Evolutionary conservation across 768 basidiomycete genomes (phyloP).

Genomic region (Collybia sordida): DNA sequence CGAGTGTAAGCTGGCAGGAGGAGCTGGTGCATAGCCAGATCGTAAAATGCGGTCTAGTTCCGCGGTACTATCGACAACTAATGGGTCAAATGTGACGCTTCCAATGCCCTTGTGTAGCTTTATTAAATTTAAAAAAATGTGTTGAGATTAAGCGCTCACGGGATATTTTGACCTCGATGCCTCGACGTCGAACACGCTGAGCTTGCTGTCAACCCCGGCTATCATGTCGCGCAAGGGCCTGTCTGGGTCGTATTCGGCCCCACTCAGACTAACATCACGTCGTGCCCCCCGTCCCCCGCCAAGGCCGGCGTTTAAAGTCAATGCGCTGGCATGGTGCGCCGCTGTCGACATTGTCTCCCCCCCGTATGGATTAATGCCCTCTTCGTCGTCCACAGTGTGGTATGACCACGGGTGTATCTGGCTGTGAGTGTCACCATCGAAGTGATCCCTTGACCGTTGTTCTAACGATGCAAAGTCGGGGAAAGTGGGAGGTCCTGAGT

Average conservation of each 20-base stretch:
- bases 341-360: constrained; percentile 78
- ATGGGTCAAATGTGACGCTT: constrained; percentile 48
- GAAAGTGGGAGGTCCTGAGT: constrained; percentile 55
- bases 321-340: constrained; percentile 86
- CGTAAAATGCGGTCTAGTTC: constrained; percentile 62
- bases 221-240: constrained; percentile 75
- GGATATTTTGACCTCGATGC: constrained; percentile 48
- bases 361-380: constrained; percentile 65
- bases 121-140: constrained; percentile 6
- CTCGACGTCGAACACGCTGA: constrained; percentile 58
- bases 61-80: constrained; percentile 60
- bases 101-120: constrained; percentile 23
- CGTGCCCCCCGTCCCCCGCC: constrained; percentile 51
- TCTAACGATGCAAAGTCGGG: constrained; percentile 63
- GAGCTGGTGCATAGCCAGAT: constrained; percentile 45
- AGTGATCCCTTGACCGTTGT: constrained; percentile 52
- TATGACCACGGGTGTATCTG: constrained; percentile 58
- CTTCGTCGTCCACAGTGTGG: constrained; percentile 56
- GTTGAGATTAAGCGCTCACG: constrained; percentile 30
- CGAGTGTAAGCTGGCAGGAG: constrained; percentile 40
- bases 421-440: constrained; percentile 51
- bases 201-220: constrained; percentile 53
- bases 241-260: constrained; percentile 86
- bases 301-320: constrained; percentile 85
- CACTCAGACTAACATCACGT: constrained; percentile 62